Percentiles rank a stretch among this genome's conserved stretches.
These are phyloP conservation scores for Waltiozyma sp. DNA, from an alignment of 1,139 yeast genomes.

Conservation along the genomic window DNA sequence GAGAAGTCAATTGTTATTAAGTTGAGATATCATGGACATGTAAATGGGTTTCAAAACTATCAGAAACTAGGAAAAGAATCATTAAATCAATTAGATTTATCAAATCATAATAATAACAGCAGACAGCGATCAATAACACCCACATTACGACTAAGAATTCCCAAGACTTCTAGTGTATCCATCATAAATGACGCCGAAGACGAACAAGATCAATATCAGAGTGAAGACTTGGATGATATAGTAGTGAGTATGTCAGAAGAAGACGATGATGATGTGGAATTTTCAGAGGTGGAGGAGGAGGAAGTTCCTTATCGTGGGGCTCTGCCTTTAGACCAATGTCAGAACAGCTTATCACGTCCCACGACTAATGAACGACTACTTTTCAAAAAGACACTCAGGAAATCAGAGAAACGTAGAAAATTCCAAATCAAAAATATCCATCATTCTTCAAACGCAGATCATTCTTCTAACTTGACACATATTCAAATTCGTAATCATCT, in stretches of 20 bases:
- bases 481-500: slow-evolving; percentile 64
- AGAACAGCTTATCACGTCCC: slow-evolving; percentile 53
- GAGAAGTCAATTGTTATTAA: not conserved
- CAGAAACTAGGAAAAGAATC: not conserved
- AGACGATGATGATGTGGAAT: slow-evolving; percentile 5
- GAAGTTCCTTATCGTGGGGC: slow-evolving; percentile 56
- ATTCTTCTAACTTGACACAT: slow-evolving; percentile 29
- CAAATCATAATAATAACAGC: not conserved
- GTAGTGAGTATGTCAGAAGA: slow-evolving; percentile 1
- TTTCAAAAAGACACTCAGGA: slow-evolving; percentile 31
- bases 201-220: not conserved
- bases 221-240: slow-evolving; percentile 9
- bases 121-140: not conserved
- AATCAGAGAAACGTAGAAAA: slow-evolving; percentile 14
- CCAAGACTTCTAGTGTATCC: not conserved
- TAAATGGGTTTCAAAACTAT: not conserved
- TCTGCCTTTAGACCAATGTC: slow-evolving; percentile 46
- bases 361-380: slow-evolving; percentile 34
- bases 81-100: not conserved
- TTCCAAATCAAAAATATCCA: slow-evolving; percentile 4
- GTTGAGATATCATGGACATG: not conserved
- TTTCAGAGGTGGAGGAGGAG: too few species aligned
- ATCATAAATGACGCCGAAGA: not conserved
- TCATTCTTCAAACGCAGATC: slow-evolving; percentile 10
- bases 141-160: not conserved